Percentiles rank a stretch among this genome's conserved stretches.
Evolutionary conservation across 208 protist species (phyloP).

Genomic region (Strigomonas culicis): DNA sequence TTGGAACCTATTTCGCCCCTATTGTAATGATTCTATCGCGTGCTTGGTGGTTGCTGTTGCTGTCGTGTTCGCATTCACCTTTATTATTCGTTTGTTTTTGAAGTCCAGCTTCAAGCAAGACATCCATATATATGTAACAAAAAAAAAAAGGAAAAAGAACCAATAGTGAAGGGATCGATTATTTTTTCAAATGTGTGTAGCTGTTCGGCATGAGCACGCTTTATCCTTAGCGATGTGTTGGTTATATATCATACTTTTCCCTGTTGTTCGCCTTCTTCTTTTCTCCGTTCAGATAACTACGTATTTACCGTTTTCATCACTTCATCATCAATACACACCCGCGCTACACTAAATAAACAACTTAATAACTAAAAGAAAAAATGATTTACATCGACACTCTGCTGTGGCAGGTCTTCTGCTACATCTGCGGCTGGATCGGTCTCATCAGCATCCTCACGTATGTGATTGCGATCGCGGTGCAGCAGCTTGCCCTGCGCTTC

Average conservation of each 20-base stretch:
- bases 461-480: constrained; percentile 32
- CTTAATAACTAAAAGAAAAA: constrained; percentile 18
- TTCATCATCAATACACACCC: no score
- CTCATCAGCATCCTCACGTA: constrained; percentile 79
- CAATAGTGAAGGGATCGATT: no score
- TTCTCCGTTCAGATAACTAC: no score
- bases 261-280: no score
- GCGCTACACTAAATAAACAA: constrained; percentile 11
- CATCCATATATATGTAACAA: background rate
- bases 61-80: background rate
- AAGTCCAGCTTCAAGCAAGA: background rate
- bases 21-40: no score
- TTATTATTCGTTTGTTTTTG: background rate
- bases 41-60: background rate
- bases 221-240: no score
- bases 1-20: no score
- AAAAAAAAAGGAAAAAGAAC: background rate
- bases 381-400: constrained; percentile 71
- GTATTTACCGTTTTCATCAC: no score
- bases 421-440: constrained; percentile 63
- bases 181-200: no score
- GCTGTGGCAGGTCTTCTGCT: constrained; percentile 55
- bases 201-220: no score
- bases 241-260: no score
- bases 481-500: constrained; percentile 56